Base-by-base conservation (phyloP, 768 basidiomycete genomes). In the Podaxis carcinomalis region DNA sequence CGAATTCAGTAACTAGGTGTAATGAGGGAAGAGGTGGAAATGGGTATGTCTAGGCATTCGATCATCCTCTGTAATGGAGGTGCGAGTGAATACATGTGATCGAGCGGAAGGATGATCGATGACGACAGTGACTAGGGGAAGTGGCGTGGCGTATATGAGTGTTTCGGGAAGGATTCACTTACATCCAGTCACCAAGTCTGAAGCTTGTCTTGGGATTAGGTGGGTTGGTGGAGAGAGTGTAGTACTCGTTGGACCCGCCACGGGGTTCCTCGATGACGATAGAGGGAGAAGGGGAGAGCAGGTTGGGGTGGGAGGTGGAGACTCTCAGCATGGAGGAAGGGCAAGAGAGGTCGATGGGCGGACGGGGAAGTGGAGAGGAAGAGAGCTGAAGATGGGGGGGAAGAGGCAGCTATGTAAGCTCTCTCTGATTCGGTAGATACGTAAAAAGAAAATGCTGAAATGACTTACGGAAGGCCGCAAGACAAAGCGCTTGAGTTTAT, bases 111-210 rank as follows among this genome's bases (percentile, higher is more conserved):
- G 65, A 67, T 67, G 66, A 51, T 37, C 62, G 52, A 65, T 53
- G 63, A 63, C 49, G 64, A 66, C 61, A 32, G 51, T 61, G 64
- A 53, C 55, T 35, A 62, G 46, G 50, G 21, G 58, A 14, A 53
- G n/a, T 37, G 42, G n/a, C 42, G 59, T 59, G 59, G 59, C n/a
- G 51, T 40, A 10, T 40, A 7, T 16, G 23, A 16, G 6, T 53
- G 51, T 32, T 59, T 53, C 50, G 42, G 59, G 59, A 37, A 59
- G n/a, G 57, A 16, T 39, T 51, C 27, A 84, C 88, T 75, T 68
- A 89, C 88, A 90, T 88, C 88, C 88, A 90, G 68, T 90, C 88
- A 14, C 88, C 88, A 4, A 81, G 74, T 65, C 88, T 78, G 71
- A 89, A 90, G 65, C 77, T 83, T 2, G 82, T 83, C 66, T 81